Evolutionary conservation across 2,329 filamentous ascomycete genomes (phyloP).

Genomic region (Colletotrichum lentis): DNA sequence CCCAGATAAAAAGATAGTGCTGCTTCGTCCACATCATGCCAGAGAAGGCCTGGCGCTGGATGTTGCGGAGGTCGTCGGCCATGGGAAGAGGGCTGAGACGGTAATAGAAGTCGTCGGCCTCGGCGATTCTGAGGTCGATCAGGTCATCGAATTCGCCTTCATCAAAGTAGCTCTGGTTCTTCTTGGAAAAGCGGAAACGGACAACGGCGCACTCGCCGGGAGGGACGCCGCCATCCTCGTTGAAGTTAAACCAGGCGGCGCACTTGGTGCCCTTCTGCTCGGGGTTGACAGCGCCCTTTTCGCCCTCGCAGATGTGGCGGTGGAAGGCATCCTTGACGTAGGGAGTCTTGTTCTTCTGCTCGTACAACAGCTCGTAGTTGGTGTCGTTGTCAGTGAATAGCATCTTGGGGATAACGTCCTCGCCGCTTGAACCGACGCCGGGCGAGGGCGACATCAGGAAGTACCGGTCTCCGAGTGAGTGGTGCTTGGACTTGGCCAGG

Average conservation of each 20-base stretch:
- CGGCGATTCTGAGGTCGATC: slow-evolving; percentile 83
- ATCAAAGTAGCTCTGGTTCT: slow-evolving; percentile 80
- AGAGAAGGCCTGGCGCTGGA: slow-evolving; percentile 91
- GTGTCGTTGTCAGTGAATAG: slow-evolving; percentile 97
- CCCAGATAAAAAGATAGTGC: slow-evolving; percentile 96
- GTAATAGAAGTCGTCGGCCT: slow-evolving; percentile 96
- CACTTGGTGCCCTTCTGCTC: slow-evolving; percentile 83
- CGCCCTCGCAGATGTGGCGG: slow-evolving; percentile 80
- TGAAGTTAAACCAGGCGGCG: slow-evolving; percentile 91
- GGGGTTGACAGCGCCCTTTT: slow-evolving; percentile 85
- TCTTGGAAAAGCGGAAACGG: slow-evolving; percentile 85
- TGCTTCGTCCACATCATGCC: slow-evolving; percentile 99
- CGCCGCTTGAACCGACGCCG: slow-evolving; percentile 77
- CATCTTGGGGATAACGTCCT: slow-evolving; percentile 84
- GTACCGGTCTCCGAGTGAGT: slow-evolving; percentile 82
- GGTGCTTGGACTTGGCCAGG: slow-evolving; percentile 78
- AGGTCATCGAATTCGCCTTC: slow-evolving; percentile 93
- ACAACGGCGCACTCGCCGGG: slow-evolving; percentile 96
- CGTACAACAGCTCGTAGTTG: slow-evolving; percentile 81
- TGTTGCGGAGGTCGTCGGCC: slow-evolving; percentile 91
- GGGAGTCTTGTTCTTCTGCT: slow-evolving; percentile 77
- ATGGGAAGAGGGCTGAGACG: slow-evolving; percentile 92
- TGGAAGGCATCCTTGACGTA: slow-evolving; percentile 98
- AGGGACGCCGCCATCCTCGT: slow-evolving; percentile 84
- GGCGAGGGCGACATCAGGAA: slow-evolving; percentile 89